Base-by-base conservation (phyloP, 2,329 filamentous ascomycete genomes). In the Purpureocillium takamizusanense region DNA sequence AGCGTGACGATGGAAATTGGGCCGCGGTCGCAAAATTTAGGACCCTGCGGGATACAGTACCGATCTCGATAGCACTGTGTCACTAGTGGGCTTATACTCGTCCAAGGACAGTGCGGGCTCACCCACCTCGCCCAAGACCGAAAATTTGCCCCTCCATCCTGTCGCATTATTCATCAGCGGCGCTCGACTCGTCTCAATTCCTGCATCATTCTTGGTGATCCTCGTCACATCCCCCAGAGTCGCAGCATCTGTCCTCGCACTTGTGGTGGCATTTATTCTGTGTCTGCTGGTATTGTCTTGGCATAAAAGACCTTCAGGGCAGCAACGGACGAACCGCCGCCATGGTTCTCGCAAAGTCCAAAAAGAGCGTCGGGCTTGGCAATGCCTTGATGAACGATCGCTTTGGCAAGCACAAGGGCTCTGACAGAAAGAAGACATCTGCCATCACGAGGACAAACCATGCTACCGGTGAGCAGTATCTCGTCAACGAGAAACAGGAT, bases 301-400 rank as follows among this genome's bases (percentile, higher is more conserved):
- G n/a, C n/a, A n/a, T n/a, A n/a, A n/a, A n/a, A n/a, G n/a, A n/a
- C n/a, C n/a, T n/a, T n/a, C 21, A 25, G 21, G 6, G 21, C 21
- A 25, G 21, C 21, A 25, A 25, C 6, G 6, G 21, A 25, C 21
- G 12, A 32, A 18, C 27, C 10, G 16, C 27, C 28, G 32, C 36
- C 17, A 78, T 78, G 74, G 63, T 66, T 58, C 61, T 70, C 54
- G 80, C 92, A 63, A 98, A 97, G 69, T 95, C 88, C 49, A 97
- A 95, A 64, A 94, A 89, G 65, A 76, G 81, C 54, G 87, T 95
- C 54, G 92, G 92, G 61, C 80, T 98, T 67, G 92, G 92, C 60
- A 95, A 95, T 69, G 81, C 84, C 67, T 78, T 98, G 59, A 98
- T 98, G 92, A 97, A 97, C 61, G 92, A 97, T 67, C 84, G 90